A percentile compares a stretch with the other conserved stretches of the same genome.
Conservation (phyloP, 1,284 basidiomycete genomes). For the Melampsora medusae region DNA sequence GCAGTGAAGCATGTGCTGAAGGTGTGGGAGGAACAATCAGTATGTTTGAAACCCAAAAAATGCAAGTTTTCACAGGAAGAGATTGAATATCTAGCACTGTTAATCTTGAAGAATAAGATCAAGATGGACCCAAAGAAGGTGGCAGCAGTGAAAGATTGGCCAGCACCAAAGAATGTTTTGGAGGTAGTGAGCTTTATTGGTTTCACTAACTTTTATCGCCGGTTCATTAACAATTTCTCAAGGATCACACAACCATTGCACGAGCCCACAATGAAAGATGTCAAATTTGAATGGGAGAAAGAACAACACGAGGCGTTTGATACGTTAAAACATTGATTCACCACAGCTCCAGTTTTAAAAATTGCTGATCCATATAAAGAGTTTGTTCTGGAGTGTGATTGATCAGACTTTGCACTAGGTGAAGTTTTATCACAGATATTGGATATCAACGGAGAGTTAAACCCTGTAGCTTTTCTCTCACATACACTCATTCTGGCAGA, state of each 20-base stretch:
- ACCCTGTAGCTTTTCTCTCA: neutral
- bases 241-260: neutral
- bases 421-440: no score
- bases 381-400: no score
- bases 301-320: neutral
- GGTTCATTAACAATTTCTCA: slow-evolving; percentile 5
- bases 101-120: neutral
- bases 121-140: slow-evolving; percentile 21
- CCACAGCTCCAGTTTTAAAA: neutral
- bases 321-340: neutral
- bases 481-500: neutral
- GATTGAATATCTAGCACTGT: slow-evolving; percentile 7
- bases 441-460: neutral
- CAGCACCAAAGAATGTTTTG: neutral
- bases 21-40: neutral
- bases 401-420: no score
- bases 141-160: slow-evolving; percentile 12
- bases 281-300: neutral
- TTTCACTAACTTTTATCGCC: no score
- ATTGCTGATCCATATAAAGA: no score
- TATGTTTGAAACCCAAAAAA: neutral
- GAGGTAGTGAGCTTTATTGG: neutral
- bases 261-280: neutral
- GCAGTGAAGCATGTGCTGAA: neutral
- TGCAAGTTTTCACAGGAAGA: slow-evolving; percentile 17